Evolutionary conservation across 495 filamentous ascomycete species (phyloP), one percentile per base, ranked within the genome.

Genomic region (Lindgomyces ingoldianus): DNA sequence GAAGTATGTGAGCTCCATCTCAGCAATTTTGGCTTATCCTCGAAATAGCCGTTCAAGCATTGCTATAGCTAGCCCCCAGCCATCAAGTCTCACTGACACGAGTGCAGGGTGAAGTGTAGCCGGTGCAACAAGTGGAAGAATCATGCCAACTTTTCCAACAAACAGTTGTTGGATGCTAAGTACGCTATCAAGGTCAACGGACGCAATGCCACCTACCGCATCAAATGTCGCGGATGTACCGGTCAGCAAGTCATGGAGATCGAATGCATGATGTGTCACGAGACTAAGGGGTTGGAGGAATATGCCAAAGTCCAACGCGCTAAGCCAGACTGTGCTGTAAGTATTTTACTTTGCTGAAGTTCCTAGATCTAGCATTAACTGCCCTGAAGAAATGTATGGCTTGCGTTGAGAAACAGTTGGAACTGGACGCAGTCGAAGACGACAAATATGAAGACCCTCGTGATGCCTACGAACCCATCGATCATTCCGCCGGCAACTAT

Each of bases 251-350:
- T 69, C 1, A 53, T 58, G 16, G 73, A 79, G 60, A 61, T 79
- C 33, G 59, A 57, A 19, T 79, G 77, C 66, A 66, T 21, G 22
- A 69, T 70, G 47, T 91, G 88, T 63, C 69, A 71, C 16, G 48
- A 74, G 29, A 68, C 67, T 25, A 84, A 84, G 66, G 64, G 68
- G 0, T 52, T 83, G 0, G 76, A 83, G 0, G 72, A 75, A 0
- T 91, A 89, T 70, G 81, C 82, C 45, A 87, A 85, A 64, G 74
- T 62, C 24, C 83, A 88, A 62, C 78, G 85, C 0, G 72, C 72
- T 18, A 76, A 79, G 19, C 74, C 73, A 1, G 78, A 81, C 11
- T 65, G 70, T 11, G 76, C 81, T 1, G 86, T 74, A 58, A 24
- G 70, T 55, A 29, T 55, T 49, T 10, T 19, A 58, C 11, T 22